Percentiles rank a stretch among this genome's conserved stretches.
Evolutionary conservation across 441 rosid species (phyloP).

Genomic region (Bruguiera hainesii): DNA sequence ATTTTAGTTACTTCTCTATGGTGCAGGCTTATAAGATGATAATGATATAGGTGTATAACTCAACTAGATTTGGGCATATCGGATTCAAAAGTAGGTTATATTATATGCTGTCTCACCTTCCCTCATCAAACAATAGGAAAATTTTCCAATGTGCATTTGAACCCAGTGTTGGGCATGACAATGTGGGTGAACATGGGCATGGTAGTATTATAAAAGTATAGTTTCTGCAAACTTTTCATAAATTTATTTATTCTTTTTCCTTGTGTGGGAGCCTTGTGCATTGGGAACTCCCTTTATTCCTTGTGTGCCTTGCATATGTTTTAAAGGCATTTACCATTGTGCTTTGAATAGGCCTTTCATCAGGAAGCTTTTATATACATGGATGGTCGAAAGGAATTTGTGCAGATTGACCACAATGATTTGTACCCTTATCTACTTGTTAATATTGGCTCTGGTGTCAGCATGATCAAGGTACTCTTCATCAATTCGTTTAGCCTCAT

Average conservation of each 20-base stretch:
- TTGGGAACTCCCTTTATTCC: background rate
- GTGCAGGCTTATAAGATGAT: background rate
- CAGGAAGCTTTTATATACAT: conserved; percentile 80
- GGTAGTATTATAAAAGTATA: background rate
- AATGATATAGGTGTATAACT: background rate
- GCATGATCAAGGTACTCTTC: conserved; percentile 79
- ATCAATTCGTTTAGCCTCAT: background rate
- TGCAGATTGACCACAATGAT: conserved; percentile 69
- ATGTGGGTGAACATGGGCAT: background rate
- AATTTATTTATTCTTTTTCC: background rate
- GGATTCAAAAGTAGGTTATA: background rate
- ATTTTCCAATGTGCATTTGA: background rate
- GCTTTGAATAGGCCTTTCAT: conserved; percentile 55
- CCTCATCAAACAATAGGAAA: conserved; percentile 8
- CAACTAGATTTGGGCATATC: background rate
- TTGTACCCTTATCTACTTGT: conserved; percentile 84
- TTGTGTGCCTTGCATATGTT: background rate
- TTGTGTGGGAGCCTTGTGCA: no score
- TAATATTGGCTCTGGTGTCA: conserved; percentile 87
- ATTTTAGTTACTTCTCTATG: background rate
- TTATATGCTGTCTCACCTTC: background rate
- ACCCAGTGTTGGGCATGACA: background rate
- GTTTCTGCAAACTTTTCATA: background rate
- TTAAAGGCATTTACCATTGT: conserved; percentile 5
- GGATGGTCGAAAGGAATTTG: conserved; percentile 67